phyloP scores from a whole-genome alignment of 2,329 filamentous ascomycete species.

The Aspergillus cejpii region DNA sequence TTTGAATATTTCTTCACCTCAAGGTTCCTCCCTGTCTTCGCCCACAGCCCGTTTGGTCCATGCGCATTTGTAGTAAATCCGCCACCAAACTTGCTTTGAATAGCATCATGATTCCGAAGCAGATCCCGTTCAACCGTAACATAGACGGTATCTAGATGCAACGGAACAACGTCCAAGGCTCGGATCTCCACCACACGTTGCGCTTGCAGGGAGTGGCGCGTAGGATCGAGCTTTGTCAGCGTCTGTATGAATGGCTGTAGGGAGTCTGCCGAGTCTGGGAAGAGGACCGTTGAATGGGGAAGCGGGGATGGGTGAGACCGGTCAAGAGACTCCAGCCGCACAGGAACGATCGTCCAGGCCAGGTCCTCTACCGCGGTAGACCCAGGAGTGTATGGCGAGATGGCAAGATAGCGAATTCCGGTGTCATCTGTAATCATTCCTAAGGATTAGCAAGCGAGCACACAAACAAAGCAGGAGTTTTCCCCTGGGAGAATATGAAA shows the following conservation, averaged over 20 bases:
- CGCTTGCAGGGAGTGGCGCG: slow-evolving; percentile 64
- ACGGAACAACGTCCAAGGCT: slow-evolving; percentile 69
- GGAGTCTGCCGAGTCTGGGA: slow-evolving; percentile 64
- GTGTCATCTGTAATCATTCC: slow-evolving; percentile 21
- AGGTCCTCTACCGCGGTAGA: slow-evolving; percentile 50
- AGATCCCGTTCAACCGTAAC: slow-evolving; percentile 78
- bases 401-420: slow-evolving; percentile 40
- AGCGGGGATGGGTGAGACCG: slow-evolving; percentile 53
- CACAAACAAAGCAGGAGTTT: neutral
- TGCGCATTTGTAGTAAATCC: slow-evolving; percentile 43
- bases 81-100: slow-evolving; percentile 73
- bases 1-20: slow-evolving; percentile 32
- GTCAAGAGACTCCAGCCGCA: slow-evolving; percentile 48
- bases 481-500: slow-evolving; percentile 5
- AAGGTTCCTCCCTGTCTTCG: slow-evolving; percentile 27
- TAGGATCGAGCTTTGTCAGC: slow-evolving; percentile 66
- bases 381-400: slow-evolving; percentile 42
- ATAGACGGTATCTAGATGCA: slow-evolving; percentile 77
- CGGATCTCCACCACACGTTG: slow-evolving; percentile 77
- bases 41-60: slow-evolving; percentile 38
- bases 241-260: slow-evolving; percentile 72
- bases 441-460: neutral
- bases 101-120: slow-evolving; percentile 70
- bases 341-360: slow-evolving; percentile 79
- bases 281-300: slow-evolving; percentile 69